Evolutionary conservation across 768 basidiomycete species (phyloP).

Genomic region (Leccinum fibrillosum): DNA sequence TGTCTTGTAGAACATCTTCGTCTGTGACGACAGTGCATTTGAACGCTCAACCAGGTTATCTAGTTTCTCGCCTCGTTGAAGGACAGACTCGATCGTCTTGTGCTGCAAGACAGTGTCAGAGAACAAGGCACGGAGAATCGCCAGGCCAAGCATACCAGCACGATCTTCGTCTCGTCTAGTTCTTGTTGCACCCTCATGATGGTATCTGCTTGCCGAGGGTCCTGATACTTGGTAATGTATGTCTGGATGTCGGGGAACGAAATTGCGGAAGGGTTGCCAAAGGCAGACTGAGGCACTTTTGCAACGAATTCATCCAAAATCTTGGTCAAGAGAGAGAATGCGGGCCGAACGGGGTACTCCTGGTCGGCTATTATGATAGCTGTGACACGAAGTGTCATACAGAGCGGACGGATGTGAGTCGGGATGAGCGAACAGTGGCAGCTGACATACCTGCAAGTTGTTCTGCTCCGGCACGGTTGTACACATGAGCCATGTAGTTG

Average conservation of each 20-base stretch:
- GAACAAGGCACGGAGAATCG: neutral
- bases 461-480: conserved; percentile 85
- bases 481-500: conserved; percentile 89
- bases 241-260: conserved; percentile 73
- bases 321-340: conserved; percentile 92
- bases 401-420: neutral
- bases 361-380: conserved; percentile 92
- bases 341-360: conserved; percentile 95
- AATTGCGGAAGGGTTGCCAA: conserved; percentile 60
- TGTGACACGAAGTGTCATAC: conserved; percentile 29
- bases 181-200: conserved; percentile 99
- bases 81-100: conserved; percentile 97
- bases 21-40: conserved; percentile 80
- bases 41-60: conserved; percentile 95
- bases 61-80: conserved; percentile 94
- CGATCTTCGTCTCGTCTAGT: conserved; percentile 98
- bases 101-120: conserved; percentile 52
- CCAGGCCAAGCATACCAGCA: conserved; percentile 60
- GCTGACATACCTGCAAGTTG: conserved; percentile 69
- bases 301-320: conserved; percentile 88
- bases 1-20: conserved; percentile 99
- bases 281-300: conserved; percentile 72
- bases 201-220: conserved; percentile 93
- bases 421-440: neutral
- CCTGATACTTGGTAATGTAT: conserved; percentile 92